Evolutionary conservation across 345 rosid genomes (phyloP), one percentile per base, ranked within the genome.

Genomic region (Euphorbia peplus): DNA sequence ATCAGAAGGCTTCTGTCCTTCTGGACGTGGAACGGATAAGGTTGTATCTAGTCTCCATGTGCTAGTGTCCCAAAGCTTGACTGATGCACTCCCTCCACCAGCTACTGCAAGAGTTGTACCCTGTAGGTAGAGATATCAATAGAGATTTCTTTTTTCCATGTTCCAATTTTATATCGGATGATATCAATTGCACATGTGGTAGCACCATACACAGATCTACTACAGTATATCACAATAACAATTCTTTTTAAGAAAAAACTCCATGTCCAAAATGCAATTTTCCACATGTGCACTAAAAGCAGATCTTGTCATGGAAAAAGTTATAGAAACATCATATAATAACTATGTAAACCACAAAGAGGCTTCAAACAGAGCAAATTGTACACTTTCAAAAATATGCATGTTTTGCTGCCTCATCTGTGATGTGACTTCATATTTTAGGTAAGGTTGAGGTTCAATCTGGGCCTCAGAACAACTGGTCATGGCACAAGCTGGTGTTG

Each of bases 21-120:
- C 97, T 15, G 90, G 98, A 26, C 90, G 91, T 39, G 99, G 98
- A 66, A 95, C 75, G 22, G 91, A 80, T 29, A 90, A 82, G 61
- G 89, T 85, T 25, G 90, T 74, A 64, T 76, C 71, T 73, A 91
- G 71, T 71, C 82, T 90, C 99, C 99, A 95, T 57, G 95, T 86
- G 60, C 90, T 88, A 30, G 98, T 91, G 82, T 95, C 96, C 99
- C 98, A 95, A 32, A 91, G 88, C 85, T 90, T 88, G 77, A 91
- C 82, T 0, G 98, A 87, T 47, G 98, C 98, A 70, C 99, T 90
- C 66, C 99, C 95, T 18, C 98, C 98, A 50, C 99, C 96, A 19
- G 98, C 99, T 72, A 95, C 99, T 48, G 99, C 99, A 69, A 95
- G 91, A 66, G 85, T 83, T 39, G 88, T 90, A 70, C 99, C 99